Evolutionary conservation across 2,329 filamentous ascomycete genomes (phyloP), one percentile per base, ranked within the genome.

Genomic region (Fusarium globosum): DNA sequence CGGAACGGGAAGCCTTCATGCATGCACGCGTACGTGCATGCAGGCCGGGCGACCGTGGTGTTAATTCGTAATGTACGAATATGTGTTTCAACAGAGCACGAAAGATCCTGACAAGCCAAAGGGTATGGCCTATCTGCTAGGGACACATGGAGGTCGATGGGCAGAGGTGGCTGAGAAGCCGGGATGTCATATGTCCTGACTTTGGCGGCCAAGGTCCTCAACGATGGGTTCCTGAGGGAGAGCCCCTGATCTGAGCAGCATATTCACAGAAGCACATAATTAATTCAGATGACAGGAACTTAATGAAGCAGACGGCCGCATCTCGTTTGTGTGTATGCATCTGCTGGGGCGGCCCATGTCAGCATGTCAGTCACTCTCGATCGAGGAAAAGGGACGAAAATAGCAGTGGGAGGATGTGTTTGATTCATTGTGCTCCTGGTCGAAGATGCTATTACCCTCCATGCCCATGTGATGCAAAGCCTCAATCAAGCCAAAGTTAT

Each of bases 21-120:
- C 72, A 70, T 73, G 72, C 65, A 75, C 71, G 68, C 42, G 51
- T 51, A 45, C 67, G 69, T 78, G 76, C 76, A 75, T 71, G 69
- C 68, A 76, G 70, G 71, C 74, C 73, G 61, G 65, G 66, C 70
- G 66, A 60, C 62, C 67, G 63, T 67, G 53, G 59, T 69, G 53
- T 69, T 30, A 48, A 69, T 65, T 66, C 35, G 38, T 68, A 55
- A 71, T 76, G 75, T 75, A 77, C 73, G 65, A 65, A 78, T 66
- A 75, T 78, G 70, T 75, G 72, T 68, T 72, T 71, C 68, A 52
- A 74, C 61, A 73, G 60, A 61, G 72, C 64, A 64, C 55, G 56
- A 45, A 69, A 61, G 64, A 39, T 63, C 43, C 46, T 62, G 52
- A 20, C 30, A 38, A 38, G 42, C 57, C 48, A 56, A 57, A 65